A percentile compares a stretch with the other conserved stretches of the same genome.
Evolutionary conservation across 345 rosid species (phyloP).

Genomic region (Boechera retrofracta): DNA sequence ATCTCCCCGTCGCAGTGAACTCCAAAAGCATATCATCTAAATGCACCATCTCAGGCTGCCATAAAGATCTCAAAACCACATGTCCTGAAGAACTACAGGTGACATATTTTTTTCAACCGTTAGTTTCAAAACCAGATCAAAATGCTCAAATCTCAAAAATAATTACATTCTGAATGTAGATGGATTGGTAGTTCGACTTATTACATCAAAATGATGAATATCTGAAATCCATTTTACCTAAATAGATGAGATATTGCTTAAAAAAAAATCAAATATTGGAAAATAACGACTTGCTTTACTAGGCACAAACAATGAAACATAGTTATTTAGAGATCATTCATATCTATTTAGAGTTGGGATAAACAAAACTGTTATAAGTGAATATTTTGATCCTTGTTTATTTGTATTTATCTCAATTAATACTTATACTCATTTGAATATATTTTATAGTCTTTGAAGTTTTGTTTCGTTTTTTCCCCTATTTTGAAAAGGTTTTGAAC

Average conservation of each 20-base stretch:
- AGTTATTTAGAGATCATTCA: no score
- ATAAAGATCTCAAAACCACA: constrained; percentile 46
- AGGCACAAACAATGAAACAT: no score
- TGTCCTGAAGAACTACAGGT: constrained; percentile 72
- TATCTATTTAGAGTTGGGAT: no score
- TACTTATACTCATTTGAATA: background rate
- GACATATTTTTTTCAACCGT: background rate
- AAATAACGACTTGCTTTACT: no score
- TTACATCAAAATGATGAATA: constrained; percentile 15
- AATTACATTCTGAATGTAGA: background rate
- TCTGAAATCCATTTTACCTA: background rate
- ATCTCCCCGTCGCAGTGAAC: constrained; percentile 62
- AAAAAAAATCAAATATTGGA: no score
- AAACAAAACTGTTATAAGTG: no score
- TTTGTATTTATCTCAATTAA: background rate
- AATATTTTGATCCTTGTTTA: no score
- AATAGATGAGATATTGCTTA: background rate
- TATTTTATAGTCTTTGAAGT: background rate
- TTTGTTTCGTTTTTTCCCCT: background rate
- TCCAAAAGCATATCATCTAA: constrained; percentile 46
- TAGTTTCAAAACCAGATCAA: constrained; percentile 2
- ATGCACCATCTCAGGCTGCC: constrained; percentile 64
- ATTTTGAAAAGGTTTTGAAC: constrained; percentile 49
- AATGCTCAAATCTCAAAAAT: background rate
- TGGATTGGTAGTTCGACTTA: background rate